phyloP scores from a whole-genome alignment of 2,329 filamentous ascomycete species.

The Teratosphaeria viscida region DNA sequence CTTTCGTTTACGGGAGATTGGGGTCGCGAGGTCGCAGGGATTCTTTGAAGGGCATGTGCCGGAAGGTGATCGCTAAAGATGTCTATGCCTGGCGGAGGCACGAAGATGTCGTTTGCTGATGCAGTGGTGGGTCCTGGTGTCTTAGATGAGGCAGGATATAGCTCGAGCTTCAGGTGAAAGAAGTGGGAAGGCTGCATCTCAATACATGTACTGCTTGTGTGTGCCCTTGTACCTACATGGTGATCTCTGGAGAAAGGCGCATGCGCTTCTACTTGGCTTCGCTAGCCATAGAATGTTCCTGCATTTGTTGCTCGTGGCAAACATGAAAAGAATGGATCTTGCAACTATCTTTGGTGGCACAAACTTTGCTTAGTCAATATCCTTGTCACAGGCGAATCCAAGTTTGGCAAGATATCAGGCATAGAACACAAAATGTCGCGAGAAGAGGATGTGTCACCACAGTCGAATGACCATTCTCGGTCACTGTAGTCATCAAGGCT shows the following conservation, averaged over 20 bases:
- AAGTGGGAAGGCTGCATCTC: neutral
- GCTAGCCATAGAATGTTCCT: neutral
- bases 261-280: neutral
- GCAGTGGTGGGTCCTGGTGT: slow-evolving; percentile 1
- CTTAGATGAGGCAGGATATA: slow-evolving; percentile 34
- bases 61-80: slow-evolving; percentile 38
- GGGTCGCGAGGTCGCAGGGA: slow-evolving; percentile 16
- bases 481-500: neutral
- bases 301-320: neutral
- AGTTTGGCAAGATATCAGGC: neutral
- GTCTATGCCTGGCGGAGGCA: slow-evolving; percentile 32
- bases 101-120: slow-evolving; percentile 20
- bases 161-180: slow-evolving; percentile 52
- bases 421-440: neutral
- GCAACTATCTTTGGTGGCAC: neutral
- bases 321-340: neutral
- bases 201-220: neutral
- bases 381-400: neutral
- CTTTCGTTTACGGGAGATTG: slow-evolving; percentile 6
- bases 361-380: neutral
- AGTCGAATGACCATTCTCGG: neutral
- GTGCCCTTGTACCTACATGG: neutral
- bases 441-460: neutral
- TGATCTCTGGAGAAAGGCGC: neutral
- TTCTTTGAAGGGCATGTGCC: slow-evolving; percentile 30